A percentile compares a stretch with the other conserved stretches of the same genome.
phyloP scores from a whole-genome alignment of 306 rosid species.

The Adenanthera pavonina region DNA sequence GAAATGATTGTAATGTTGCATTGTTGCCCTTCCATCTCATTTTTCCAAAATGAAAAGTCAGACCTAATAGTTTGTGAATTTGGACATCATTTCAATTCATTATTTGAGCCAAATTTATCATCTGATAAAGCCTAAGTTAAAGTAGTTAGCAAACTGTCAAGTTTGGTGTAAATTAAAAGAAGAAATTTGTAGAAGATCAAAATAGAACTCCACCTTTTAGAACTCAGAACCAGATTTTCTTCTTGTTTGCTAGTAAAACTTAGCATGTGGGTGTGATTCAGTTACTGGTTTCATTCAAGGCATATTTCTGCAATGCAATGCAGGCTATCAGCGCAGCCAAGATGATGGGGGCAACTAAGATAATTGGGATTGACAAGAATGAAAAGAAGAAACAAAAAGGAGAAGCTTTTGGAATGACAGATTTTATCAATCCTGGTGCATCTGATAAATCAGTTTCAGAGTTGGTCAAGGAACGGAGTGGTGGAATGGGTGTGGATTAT shows the following conservation, averaged over 20 bases:
- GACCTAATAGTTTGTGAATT: background rate
- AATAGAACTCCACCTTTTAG: background rate
- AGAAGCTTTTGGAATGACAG: conserved; percentile 57
- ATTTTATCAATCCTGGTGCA: conserved; percentile 49
- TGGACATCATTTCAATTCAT: too few species aligned
- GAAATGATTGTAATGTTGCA: background rate
- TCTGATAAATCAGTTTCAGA: conserved; percentile 45
- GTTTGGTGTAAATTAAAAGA: too few species aligned
- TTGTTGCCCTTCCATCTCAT: background rate
- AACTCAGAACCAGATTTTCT: too few species aligned
- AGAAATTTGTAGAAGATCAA: too few species aligned
- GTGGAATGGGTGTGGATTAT: conserved; percentile 70
- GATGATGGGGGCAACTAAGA: conserved; percentile 48
- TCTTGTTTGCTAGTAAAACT: background rate
- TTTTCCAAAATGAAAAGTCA: background rate
- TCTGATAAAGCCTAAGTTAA: too few species aligned
- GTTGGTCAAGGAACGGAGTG: conserved; percentile 47
- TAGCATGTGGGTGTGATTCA: background rate
- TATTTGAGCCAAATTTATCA: too few species aligned
- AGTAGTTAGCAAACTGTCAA: background rate
- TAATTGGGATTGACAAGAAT: conserved; percentile 63
- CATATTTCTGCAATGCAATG: conserved; percentile 9
- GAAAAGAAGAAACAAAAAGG: conserved; percentile 47
- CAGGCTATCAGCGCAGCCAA: conserved; percentile 55
- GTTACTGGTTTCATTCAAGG: background rate